Base-by-base conservation (phyloP, 441 rosid genomes). In the Hura crepitans region DNA sequence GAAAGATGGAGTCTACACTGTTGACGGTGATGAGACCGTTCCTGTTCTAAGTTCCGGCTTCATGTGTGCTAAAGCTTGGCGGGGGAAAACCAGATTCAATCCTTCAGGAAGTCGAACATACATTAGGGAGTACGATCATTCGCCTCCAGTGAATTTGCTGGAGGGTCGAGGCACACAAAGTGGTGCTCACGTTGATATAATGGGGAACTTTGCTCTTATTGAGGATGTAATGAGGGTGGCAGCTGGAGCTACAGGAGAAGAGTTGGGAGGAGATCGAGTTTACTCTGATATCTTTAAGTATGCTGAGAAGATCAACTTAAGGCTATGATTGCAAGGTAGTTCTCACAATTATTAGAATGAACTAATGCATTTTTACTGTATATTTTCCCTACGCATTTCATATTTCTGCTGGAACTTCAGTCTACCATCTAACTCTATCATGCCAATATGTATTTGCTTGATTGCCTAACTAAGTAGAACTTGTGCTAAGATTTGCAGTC, bases 21-120 rank as follows among this genome's bases (percentile, higher is more conserved):
- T 83, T n/a, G 95, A 96, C 46, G 98, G 99, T 17, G 99, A 96
- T 73, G 98, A 89, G 76, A 93, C 97, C 12, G 98, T 95, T 43
- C 97, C 99, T 2, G 92, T 86, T 51, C 70, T 95, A 72, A 96
- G 99, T 77, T 70, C 97, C 1, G 98, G 97, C 62, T 96, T 75
- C 77, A 96, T 96, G 99, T 88, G 91, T 64, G 98, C 97, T n/a
- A 96, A 86, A 85, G 99, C 84, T 22, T 96, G 99, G 99, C 88
- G 96, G 0, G 97, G 99, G 68, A 88, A 87, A 81, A 93, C 97
- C 47, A 81, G 92, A 77, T 96, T 89, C 70, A 96, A 96, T 78
- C 99, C 99, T 55, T 87, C 92, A 0, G 98, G 97, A 62, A 86
- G 84, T 64, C 83, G 72, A 65, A 92, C 96, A 15, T 86, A 85